Conservation (phyloP, 495 filamentous ascomycete genomes). For the Sabuloglossum arenarium region DNA sequence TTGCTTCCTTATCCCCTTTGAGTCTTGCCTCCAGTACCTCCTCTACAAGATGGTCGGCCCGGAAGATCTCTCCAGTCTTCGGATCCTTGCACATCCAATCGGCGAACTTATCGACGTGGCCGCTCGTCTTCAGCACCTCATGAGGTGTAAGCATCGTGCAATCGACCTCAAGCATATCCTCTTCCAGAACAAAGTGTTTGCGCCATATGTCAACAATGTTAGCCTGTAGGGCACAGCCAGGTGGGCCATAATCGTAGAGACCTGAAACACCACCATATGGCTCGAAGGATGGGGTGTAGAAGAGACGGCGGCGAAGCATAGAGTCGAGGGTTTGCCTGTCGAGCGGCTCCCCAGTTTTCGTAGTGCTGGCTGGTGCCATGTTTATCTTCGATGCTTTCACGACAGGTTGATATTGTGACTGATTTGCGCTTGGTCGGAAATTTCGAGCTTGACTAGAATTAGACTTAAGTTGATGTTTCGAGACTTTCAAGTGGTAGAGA, state of each 20-base stretch:
- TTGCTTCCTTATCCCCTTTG: constrained; percentile 32
- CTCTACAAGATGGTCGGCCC: constrained; percentile 90
- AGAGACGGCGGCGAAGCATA: constrained; percentile 67
- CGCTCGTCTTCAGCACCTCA: constrained; percentile 84
- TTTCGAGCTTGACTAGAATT: neutral
- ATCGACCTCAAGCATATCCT: constrained; percentile 26
- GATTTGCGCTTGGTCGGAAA: neutral
- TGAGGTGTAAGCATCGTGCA: constrained; percentile 36
- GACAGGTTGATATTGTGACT: neutral
- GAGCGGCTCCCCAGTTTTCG: constrained; percentile 72
- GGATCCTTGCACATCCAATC: constrained; percentile 99
- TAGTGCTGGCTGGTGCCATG: constrained; percentile 35
- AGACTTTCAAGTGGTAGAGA: neutral
- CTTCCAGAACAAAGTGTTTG: constrained; percentile 34
- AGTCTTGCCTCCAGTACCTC: constrained; percentile 71
- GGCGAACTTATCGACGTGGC: constrained; percentile 93
- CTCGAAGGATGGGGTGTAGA: constrained; percentile 91
- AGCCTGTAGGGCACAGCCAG: constrained; percentile 24
- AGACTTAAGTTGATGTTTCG: neutral
- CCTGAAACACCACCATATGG: constrained; percentile 55
- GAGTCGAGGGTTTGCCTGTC: constrained; percentile 63
- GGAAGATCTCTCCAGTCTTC: constrained; percentile 87
- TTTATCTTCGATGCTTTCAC: neutral
- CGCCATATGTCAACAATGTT: constrained; percentile 83
- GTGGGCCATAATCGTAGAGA: constrained; percentile 22